Percentiles rank a stretch among this genome's conserved stretches.
These are phyloP conservation scores for Malus hybrid DNA, from an alignment of 331 rosid genomes.

Conservation along the genomic window DNA sequence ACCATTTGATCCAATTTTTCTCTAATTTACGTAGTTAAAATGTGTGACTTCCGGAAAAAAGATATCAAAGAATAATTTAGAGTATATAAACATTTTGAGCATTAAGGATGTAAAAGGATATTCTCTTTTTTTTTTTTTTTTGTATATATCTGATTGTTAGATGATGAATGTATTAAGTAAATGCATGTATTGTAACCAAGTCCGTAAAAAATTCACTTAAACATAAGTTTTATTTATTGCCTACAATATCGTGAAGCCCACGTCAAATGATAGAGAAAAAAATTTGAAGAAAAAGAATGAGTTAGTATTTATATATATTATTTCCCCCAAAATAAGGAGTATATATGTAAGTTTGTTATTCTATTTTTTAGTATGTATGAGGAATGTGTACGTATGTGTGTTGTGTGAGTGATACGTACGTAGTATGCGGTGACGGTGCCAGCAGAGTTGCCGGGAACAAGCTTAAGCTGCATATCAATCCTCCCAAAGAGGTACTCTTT, in stretches of 20 bases:
- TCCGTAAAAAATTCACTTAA: too few species aligned
- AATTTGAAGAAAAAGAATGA: background rate
- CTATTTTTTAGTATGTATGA: background rate
- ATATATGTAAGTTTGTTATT: background rate
- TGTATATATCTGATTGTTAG: too few species aligned
- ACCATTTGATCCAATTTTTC: too few species aligned
- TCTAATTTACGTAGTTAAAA: background rate
- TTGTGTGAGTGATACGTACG: slow-evolving; percentile 30
- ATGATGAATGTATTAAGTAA: too few species aligned
- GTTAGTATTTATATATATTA: too few species aligned
- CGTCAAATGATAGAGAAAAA: background rate
- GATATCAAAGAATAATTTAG: too few species aligned
- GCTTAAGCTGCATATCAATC: slow-evolving; percentile 93
- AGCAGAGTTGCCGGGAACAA: slow-evolving; percentile 86
- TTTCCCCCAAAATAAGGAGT: background rate
- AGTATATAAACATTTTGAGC: too few species aligned
- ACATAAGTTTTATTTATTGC: background rate
- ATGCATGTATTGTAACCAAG: too few species aligned
- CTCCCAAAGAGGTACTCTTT: slow-evolving; percentile 60
- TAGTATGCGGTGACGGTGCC: slow-evolving; percentile 81
- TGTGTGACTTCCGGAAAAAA: background rate
- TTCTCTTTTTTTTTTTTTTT: too few species aligned
- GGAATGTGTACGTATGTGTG: too few species aligned
- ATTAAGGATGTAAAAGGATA: too few species aligned
- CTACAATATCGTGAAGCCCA: background rate